Conservation (phyloP, 108 stramenopile genomes). For the Fragilaria radians region DNA sequence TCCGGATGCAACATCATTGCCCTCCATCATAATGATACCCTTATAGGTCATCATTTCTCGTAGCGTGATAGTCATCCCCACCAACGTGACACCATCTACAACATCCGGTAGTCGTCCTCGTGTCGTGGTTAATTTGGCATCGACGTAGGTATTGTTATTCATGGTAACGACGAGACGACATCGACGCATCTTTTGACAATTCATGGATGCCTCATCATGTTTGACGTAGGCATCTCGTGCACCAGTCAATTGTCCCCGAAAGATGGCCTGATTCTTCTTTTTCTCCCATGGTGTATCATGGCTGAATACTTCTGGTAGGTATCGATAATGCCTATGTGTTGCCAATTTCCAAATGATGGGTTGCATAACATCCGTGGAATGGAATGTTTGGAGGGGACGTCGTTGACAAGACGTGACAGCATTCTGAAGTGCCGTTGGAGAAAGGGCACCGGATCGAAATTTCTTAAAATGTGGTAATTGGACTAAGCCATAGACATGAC, state of each 20-base stretch:
- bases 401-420: not conserved
- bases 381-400: slow-evolving; percentile 14
- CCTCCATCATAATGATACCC: slow-evolving; percentile 61
- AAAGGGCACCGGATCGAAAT: slow-evolving; percentile 31
- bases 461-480: slow-evolving; percentile 44
- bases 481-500: slow-evolving; percentile 28
- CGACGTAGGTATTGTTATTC: slow-evolving; percentile 46
- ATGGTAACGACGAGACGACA: slow-evolving; percentile 60
- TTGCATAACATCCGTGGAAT: slow-evolving; percentile 20
- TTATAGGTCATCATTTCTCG: slow-evolving; percentile 30
- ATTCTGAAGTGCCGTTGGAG: not conserved
- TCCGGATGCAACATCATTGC: slow-evolving; percentile 77
- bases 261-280: slow-evolving; percentile 64
- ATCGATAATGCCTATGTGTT: slow-evolving; percentile 33
- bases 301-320: slow-evolving; percentile 27
- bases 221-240: slow-evolving; percentile 33
- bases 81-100: slow-evolving; percentile 36
- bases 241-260: slow-evolving; percentile 64
- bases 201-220: slow-evolving; percentile 27
- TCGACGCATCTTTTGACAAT: slow-evolving; percentile 35
- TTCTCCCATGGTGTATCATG: slow-evolving; percentile 63
- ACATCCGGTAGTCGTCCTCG: slow-evolving; percentile 36
- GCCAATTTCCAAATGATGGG: slow-evolving; percentile 59
- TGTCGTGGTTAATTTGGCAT: slow-evolving; percentile 54
- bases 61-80: slow-evolving; percentile 19